phyloP scores from a whole-genome alignment of 1,284 basidiomycete genomes.

The Spongispora temasekensis region DNA sequence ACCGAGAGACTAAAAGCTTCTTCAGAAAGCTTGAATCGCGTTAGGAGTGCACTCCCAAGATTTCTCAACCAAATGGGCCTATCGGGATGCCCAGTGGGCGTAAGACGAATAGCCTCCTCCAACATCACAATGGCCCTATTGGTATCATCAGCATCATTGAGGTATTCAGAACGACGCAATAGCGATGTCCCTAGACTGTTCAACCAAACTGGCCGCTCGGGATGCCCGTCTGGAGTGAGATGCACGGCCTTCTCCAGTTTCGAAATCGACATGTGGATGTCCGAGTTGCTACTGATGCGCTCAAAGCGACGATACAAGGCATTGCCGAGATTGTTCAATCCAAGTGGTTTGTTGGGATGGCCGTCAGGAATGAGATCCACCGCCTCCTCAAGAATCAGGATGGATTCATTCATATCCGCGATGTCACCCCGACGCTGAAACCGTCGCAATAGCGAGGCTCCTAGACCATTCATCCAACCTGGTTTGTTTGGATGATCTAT shows the following conservation, averaged over 20 bases:
- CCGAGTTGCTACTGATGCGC: no score
- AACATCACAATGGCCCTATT: not conserved
- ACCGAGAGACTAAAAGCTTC: not conserved
- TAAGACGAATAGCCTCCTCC: not conserved
- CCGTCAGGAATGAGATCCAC: no score
- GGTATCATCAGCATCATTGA: not conserved
- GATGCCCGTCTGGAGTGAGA: not conserved
- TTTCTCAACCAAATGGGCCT: not conserved
- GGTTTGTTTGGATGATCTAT: no score
- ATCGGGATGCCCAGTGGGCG: not conserved
- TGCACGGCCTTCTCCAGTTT: not conserved
- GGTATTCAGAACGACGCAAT: not conserved
- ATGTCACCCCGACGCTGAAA: no score
- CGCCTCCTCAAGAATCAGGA: no score
- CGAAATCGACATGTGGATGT: no score
- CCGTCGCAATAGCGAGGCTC: no score
- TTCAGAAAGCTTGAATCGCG: not conserved
- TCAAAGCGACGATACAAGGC: no score
- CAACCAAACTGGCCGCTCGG: not conserved
- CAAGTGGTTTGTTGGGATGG: no score
- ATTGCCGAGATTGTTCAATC: no score
- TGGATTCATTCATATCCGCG: no score
- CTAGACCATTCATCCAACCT: no score
- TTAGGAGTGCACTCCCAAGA: not conserved
- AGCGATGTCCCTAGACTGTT: not conserved